These are phyloP conservation scores for Malassezia dermatis DNA, from an alignment of 1,284 basidiomycete genomes.

Conservation along the genomic window DNA sequence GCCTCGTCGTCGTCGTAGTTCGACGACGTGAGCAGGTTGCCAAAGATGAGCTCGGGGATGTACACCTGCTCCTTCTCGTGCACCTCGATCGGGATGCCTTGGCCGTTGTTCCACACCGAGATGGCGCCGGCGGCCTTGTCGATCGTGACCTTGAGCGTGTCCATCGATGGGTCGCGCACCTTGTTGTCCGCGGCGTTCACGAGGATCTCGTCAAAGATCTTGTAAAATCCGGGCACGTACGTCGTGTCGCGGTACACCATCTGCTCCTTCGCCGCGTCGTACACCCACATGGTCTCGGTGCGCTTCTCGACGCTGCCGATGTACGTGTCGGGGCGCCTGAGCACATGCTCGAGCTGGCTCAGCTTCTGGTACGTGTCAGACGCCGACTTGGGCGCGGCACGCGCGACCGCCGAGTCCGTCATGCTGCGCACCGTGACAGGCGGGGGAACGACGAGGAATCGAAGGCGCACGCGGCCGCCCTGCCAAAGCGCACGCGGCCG, in stretches of 20 bases:
- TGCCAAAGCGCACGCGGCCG: neutral
- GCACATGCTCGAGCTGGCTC: constrained; percentile 88
- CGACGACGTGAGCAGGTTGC: constrained; percentile 84
- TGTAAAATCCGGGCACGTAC: constrained; percentile 96
- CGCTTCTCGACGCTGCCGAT: constrained; percentile 56
- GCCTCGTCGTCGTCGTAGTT: constrained; percentile 99
- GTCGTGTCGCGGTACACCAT: constrained; percentile 58
- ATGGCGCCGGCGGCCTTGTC: constrained; percentile 75
- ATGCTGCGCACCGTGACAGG: neutral
- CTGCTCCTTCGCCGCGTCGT: constrained; percentile 33
- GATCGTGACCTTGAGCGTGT: constrained; percentile 54
- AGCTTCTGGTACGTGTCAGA: constrained; percentile 92
- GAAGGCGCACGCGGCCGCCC: neutral
- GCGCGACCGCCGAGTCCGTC: neutral
- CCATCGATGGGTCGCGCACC: constrained; percentile 51
- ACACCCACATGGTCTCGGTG: constrained; percentile 46
- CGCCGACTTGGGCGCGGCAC: constrained; percentile 60
- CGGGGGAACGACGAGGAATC: neutral
- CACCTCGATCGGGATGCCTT: constrained; percentile 88
- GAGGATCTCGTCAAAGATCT: constrained; percentile 97
- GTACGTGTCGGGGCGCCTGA: constrained; percentile 94
- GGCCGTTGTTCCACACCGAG: constrained; percentile 89
- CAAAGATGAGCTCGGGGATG: constrained; percentile 97
- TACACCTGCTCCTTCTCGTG: constrained; percentile 86
- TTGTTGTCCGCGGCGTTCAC: constrained; percentile 99